phyloP scores from a whole-genome alignment of 2,329 filamentous ascomycete species.

The Colletotrichum sp. region DNA sequence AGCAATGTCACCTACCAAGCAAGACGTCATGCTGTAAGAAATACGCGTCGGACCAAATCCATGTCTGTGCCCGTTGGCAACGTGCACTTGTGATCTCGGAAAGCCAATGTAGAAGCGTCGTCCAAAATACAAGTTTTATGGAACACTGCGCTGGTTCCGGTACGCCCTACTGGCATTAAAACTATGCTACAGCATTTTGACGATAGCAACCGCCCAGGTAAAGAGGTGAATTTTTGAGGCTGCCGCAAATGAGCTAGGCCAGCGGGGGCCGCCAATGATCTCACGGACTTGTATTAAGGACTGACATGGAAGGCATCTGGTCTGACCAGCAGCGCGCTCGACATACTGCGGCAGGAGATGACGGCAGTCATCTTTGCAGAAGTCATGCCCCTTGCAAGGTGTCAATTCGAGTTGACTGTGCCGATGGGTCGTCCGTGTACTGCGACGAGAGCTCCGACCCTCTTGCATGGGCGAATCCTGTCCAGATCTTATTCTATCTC shows the following conservation, averaged over 20 bases:
- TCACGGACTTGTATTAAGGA: neutral
- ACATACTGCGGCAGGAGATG: neutral
- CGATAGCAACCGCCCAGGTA: neutral
- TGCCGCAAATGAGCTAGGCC: neutral
- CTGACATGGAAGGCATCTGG: neutral
- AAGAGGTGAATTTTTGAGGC: neutral
- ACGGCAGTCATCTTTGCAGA: neutral
- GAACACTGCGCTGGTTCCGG: neutral
- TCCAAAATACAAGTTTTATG: neutral
- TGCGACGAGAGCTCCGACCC: neutral
- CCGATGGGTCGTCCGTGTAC: neutral
- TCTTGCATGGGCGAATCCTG: neutral
- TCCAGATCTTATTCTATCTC: neutral
- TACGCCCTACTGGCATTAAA: neutral
- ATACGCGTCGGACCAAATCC: neutral
- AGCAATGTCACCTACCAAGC: neutral
- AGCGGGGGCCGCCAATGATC: neutral
- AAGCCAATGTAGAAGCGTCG: neutral
- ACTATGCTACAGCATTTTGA: neutral
- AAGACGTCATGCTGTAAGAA: neutral
- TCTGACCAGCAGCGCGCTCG: neutral
- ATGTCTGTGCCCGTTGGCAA: neutral
- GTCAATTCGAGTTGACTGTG: neutral
- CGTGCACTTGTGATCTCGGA: neutral
- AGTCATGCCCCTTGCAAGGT: neutral